Percentiles rank a stretch among this genome's conserved stretches.
These are phyloP conservation scores for Trichothecium roseum DNA, from an alignment of 2,329 filamentous ascomycete species.

Conservation along the genomic window DNA sequence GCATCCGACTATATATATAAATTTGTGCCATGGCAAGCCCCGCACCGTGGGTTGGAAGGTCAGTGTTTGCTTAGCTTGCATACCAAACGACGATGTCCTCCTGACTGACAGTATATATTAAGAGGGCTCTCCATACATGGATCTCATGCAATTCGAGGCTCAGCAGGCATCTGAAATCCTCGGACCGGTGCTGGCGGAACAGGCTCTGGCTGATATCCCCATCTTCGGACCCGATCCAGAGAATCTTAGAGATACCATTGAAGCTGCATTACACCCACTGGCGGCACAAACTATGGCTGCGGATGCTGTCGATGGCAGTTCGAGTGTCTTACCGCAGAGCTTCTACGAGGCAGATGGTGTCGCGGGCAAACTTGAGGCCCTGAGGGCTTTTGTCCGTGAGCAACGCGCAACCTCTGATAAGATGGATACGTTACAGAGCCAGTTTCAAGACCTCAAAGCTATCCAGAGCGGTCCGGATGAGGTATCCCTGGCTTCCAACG, in stretches of 20 bases:
- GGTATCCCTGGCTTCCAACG: slow-evolving; percentile 26
- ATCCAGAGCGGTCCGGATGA: slow-evolving; percentile 22
- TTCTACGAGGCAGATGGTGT: slow-evolving; percentile 31
- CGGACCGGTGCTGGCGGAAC: slow-evolving; percentile 42
- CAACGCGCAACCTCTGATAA: slow-evolving; percentile 12
- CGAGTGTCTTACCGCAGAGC: slow-evolving; percentile 25
- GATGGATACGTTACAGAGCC: slow-evolving; percentile 13
- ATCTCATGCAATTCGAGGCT: slow-evolving; percentile 49
- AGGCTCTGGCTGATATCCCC: slow-evolving; percentile 40
- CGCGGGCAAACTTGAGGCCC: slow-evolving; percentile 36
- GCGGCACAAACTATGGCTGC: slow-evolving; percentile 21
- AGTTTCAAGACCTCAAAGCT: slow-evolving; percentile 13
- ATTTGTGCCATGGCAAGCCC: slow-evolving; percentile 49
- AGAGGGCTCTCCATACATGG: slow-evolving; percentile 43
- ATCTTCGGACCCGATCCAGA: slow-evolving; percentile 45
- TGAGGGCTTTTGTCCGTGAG: slow-evolving; percentile 28
- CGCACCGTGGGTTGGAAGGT: slow-evolving; percentile 47
- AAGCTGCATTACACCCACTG: slow-evolving; percentile 26
- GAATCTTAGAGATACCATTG: slow-evolving; percentile 29
- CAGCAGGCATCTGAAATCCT: slow-evolving; percentile 40
- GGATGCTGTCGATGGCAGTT: slow-evolving; percentile 24
- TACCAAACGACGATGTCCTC: not conserved
- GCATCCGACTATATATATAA: slow-evolving; percentile 49
- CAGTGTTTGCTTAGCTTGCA: slow-evolving; percentile 5
- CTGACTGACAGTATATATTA: slow-evolving; percentile 1